phyloP scores from a whole-genome alignment of 179 eudicot genomes.

The Pouteria campechiana region DNA sequence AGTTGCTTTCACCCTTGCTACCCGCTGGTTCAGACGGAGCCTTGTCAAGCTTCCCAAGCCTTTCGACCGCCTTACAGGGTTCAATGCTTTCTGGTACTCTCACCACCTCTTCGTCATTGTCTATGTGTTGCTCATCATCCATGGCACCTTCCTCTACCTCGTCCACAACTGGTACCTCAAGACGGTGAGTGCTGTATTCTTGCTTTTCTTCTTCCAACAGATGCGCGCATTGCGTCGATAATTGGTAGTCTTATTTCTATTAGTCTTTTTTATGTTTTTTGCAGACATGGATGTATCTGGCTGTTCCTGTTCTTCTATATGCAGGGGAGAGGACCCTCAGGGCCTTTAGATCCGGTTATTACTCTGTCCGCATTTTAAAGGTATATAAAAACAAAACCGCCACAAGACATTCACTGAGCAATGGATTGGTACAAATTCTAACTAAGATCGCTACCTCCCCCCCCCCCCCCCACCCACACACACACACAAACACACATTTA shows the following conservation, averaged over 20 bases:
- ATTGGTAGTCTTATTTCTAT: too few species aligned
- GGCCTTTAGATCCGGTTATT: slow-evolving; percentile 66
- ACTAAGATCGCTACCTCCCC: too few species aligned
- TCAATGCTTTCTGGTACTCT: slow-evolving; percentile 97
- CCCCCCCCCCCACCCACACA: too few species aligned
- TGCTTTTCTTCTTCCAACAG: not conserved
- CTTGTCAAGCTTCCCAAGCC: slow-evolving; percentile 77
- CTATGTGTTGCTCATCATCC: slow-evolving; percentile 70
- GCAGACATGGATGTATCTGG: slow-evolving; percentile 98
- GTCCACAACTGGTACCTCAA: slow-evolving; percentile 72
- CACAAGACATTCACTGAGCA: too few species aligned
- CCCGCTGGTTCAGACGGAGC: slow-evolving; percentile 74
- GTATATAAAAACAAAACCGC: too few species aligned
- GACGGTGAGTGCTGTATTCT: slow-evolving; percentile 42
- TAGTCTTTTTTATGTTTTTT: too few species aligned
- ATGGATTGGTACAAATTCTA: too few species aligned
- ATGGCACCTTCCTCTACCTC: slow-evolving; percentile 63
- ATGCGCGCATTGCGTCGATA: too few species aligned
- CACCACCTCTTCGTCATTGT: slow-evolving; percentile 87
- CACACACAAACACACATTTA: too few species aligned
- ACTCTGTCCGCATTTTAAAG: slow-evolving; percentile 62
- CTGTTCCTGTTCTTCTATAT: slow-evolving; percentile 83
- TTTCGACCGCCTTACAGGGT: slow-evolving; percentile 78
- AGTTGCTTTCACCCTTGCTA: slow-evolving; percentile 82
- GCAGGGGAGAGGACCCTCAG: slow-evolving; percentile 92